Evolutionary conservation across 257 asterid genomes (phyloP), one percentile per base, ranked within the genome.

Genomic region (Thymus mandschuricus): DNA sequence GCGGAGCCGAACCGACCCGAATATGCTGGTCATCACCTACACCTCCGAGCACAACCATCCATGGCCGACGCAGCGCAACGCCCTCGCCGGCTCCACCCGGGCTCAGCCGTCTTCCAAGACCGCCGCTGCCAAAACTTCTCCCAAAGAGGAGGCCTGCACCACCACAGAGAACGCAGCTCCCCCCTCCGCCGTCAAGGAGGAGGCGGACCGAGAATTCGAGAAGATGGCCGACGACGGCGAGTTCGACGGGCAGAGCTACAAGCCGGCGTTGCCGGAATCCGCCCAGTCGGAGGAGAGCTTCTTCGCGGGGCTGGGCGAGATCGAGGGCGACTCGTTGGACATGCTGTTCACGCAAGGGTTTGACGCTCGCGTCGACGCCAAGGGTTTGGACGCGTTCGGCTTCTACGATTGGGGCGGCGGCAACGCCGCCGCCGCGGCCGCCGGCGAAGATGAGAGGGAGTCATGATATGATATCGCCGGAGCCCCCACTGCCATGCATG

Each of bases 31-130:
- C 1, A 88, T 94, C 73, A 94, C 99, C 58, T 91, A 94, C 86
- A 89, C 99, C 29, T 86, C 95, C 43, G 97, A 91, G 84, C 99
- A 94, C 44, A 94, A 94, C 74, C 99, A 94, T 58, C 97, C 98
- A 1, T 91, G 98, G 99, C 99, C 99, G 2, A 92, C 97, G 0
- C 98, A 94, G 48, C 63, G 97, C 73, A 94, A 94, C 71, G 97
- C 97, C 61, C 92, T 94, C 0, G 96, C 97, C 6, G 97, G 99
- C 38, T 94, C 97, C 57, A 86, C 99, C 0, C 61, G 97, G 70
- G 71, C 88, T 28, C 93, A 84, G 69, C 82, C 88, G 28, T 63
- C 21, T 21, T 21, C 86, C 72, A 87, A 84, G 41, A 68, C 9
- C 66, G 27, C 84, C 9, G 10, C 81, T 33, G 3, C 13, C 0